Evolutionary conservation across 2,329 filamentous ascomycete genomes (phyloP).

Genomic region (Fusarium haematococcum): DNA sequence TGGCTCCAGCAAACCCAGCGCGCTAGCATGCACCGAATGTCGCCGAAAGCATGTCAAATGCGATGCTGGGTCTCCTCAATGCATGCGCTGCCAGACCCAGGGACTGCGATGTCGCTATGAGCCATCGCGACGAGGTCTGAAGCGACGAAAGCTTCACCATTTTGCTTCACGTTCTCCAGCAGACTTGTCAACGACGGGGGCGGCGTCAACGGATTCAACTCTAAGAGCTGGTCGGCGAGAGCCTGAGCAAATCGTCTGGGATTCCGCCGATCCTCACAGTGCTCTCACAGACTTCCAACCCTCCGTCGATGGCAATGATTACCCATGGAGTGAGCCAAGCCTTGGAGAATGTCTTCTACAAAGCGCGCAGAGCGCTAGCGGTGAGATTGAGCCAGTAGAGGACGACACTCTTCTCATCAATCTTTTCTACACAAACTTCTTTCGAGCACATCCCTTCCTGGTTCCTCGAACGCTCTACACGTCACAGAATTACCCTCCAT

Average conservation of each 20-base stretch:
- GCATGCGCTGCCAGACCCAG: not conserved
- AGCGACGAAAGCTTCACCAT: slow-evolving; percentile 4
- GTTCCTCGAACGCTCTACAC: not conserved
- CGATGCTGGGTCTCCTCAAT: not conserved
- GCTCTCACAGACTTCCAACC: not conserved
- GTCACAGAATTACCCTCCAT: not conserved
- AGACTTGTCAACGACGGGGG: not conserved
- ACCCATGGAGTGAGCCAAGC: not conserved
- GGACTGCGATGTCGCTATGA: not conserved
- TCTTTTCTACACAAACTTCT: slow-evolving; percentile 4
- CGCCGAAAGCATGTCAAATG: slow-evolving; percentile 9
- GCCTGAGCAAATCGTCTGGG: slow-evolving; percentile 17
- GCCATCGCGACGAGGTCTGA: slow-evolving; percentile 1
- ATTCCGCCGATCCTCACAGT: not conserved
- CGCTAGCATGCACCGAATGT: slow-evolving; percentile 7
- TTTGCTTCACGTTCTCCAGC: not conserved
- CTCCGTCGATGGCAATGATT: not conserved
- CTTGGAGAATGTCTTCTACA: not conserved
- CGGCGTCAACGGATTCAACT: not conserved
- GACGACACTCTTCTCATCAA: slow-evolving; percentile 5
- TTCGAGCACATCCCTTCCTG: not conserved
- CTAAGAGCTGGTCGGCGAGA: not conserved
- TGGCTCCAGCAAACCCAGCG: not conserved
- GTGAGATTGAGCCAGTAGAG: not conserved
- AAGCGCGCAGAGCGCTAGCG: not conserved